Evolutionary conservation across 139 green algal genomes (phyloP), one percentile per base, ranked within the genome.

Genomic region (Raphidocelis subcapitata): DNA sequence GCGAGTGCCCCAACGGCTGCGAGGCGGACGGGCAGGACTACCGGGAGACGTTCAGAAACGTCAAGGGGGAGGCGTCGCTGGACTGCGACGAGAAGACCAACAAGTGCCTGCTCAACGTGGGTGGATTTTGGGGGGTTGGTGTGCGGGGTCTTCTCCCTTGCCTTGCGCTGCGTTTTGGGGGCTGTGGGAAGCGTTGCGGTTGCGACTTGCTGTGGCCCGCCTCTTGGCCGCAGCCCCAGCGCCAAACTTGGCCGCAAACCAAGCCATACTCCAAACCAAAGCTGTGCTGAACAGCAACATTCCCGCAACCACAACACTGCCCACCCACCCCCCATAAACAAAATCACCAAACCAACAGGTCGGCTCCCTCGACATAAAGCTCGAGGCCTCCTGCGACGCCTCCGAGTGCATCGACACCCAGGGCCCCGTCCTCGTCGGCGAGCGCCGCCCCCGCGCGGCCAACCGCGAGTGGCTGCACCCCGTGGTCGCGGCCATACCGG

Each of bases 401-500:
- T 31, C 55, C 24, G 65, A 72, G 62, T 76, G 57, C 59, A 37
- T 73, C 36, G 65, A 69, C 36, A 23, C 36, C 1, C 21, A 57
- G 24, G 26, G 29, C 21, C 63, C 51, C 24, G 65, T 33, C 23
- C 29, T 74, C 14, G 55, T 69, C 21, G 52, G 64, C 31, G 37
- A 70, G 23, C 37, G 46, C 44, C 12, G 26, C 74, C 5, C 72
- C 62, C 49, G 67, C 36, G 31, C 79, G 80, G 56, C 62, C 35
- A 72, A 68, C 51, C 74, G 68, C 75, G 55, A 28, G 16, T 31
- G 60, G 18, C 3, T 59, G 29, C 26, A 41, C 2, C 63, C 82
- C 20, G 55, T 86, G 16, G 62, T 90, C n/a, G 76, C 84, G 0
- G 76, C 82, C 2, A 41, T 89, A 10, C 84, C 84, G 3, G 5